Percentiles rank a stretch among this genome's conserved stretches.
Conservation (phyloP, 2,329 filamentous ascomycete genomes). For the Fusarium guadeloupense region DNA sequence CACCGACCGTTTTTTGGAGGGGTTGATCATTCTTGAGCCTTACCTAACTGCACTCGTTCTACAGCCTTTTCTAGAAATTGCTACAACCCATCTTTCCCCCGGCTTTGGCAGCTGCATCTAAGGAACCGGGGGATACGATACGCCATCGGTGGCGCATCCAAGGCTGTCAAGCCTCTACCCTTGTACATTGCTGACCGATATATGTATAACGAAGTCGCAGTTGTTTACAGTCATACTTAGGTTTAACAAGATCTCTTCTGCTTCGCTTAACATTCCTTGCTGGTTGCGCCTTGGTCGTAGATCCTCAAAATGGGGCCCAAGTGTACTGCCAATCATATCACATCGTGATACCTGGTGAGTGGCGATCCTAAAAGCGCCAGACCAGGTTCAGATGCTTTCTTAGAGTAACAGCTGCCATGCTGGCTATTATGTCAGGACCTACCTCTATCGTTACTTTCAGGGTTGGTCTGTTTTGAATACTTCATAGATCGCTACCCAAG, state of each 20-base stretch:
- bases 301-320: too few species aligned
- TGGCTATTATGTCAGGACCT: too few species aligned
- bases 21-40: neutral
- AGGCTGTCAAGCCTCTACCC: neutral
- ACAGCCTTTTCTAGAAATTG: neutral
- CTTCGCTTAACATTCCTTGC: neutral
- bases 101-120: neutral
- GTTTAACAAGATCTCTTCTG: neutral
- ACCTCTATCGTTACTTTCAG: too few species aligned
- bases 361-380: too few species aligned
- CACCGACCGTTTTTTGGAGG: neutral
- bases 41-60: neutral
- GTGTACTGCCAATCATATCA: too few species aligned
- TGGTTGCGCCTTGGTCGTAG: too few species aligned
- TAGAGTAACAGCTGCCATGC: too few species aligned
- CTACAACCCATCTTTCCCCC: neutral
- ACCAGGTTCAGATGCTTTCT: too few species aligned
- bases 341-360: too few species aligned
- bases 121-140: neutral
- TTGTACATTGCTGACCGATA: neutral
- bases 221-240: slow-evolving; percentile 1
- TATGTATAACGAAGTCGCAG: neutral
- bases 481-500: too few species aligned
- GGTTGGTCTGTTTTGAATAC: too few species aligned
- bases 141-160: neutral